Evolutionary conservation across 2,329 filamentous ascomycete species (phyloP).

Genomic region (Alternaria incomplexa): DNA sequence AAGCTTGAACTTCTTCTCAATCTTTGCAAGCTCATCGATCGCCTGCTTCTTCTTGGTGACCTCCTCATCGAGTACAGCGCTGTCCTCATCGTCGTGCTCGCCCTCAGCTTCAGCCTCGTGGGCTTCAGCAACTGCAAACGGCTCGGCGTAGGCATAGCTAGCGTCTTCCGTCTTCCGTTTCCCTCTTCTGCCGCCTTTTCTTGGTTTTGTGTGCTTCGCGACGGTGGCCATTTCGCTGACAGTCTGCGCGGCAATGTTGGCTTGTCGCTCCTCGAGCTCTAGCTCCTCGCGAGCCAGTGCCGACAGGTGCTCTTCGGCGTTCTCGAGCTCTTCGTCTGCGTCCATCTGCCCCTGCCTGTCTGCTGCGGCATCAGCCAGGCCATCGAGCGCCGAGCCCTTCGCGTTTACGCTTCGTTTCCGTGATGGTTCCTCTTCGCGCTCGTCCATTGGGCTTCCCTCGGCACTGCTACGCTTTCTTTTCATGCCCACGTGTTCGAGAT

Average conservation of each 20-base stretch:
- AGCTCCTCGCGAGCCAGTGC: slow-evolving; percentile 40
- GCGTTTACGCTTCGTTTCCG: slow-evolving; percentile 44
- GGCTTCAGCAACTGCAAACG: slow-evolving; percentile 68
- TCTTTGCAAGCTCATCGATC: slow-evolving; percentile 76
- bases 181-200: slow-evolving; percentile 53
- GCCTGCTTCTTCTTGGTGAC: slow-evolving; percentile 80
- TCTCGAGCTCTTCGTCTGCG: slow-evolving; percentile 61
- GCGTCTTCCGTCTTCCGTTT: slow-evolving; percentile 58
- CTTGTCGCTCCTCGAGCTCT: slow-evolving; percentile 44
- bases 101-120: slow-evolving; percentile 60
- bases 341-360: slow-evolving; percentile 38
- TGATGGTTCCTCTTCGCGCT: slow-evolving; percentile 44
- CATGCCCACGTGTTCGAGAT: slow-evolving; percentile 38
- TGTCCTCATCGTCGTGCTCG: slow-evolving; percentile 54
- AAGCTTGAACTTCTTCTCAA: slow-evolving; percentile 87
- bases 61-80: slow-evolving; percentile 46
- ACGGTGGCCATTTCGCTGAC: slow-evolving; percentile 44
- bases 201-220: slow-evolving; percentile 45
- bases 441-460: slow-evolving; percentile 48
- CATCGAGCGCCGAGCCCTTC: slow-evolving; percentile 32
- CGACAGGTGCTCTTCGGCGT: slow-evolving; percentile 45
- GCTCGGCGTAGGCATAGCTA: slow-evolving; percentile 39
- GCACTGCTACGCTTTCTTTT: slow-evolving; percentile 56
- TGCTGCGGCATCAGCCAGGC: slow-evolving; percentile 37
- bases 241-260: slow-evolving; percentile 40